These are phyloP conservation scores for Syncephalastrum racemosum DNA, from an alignment of 371 early-diverging fungal genomes.

Conservation along the genomic window DNA sequence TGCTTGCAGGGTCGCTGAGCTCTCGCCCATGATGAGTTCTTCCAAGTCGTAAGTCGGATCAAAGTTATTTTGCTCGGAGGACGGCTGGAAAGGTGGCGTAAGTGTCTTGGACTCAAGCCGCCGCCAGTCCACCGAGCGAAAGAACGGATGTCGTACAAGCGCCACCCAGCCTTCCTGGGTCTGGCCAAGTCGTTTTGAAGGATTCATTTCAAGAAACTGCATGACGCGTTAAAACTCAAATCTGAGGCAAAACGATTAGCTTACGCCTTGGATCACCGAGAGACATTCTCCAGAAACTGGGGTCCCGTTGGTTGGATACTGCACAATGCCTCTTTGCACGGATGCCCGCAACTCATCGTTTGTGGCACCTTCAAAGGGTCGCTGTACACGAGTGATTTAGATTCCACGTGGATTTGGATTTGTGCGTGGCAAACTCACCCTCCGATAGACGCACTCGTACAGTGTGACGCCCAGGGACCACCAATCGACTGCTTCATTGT, in stretches of 20 bases:
- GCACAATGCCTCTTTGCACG: constrained; percentile 53
- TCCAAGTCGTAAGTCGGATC: constrained; percentile 94
- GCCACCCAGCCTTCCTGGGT: constrained; percentile 45
- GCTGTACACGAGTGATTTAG: constrained; percentile 23
- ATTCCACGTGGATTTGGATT: not conserved
- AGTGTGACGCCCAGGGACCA: constrained; percentile 91
- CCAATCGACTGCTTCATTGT: constrained; percentile 82
- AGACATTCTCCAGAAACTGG: constrained; percentile 60
- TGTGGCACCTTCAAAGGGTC: constrained; percentile 61
- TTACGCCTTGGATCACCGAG: constrained; percentile 65
- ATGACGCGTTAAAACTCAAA: not conserved
- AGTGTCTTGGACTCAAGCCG: constrained; percentile 42
- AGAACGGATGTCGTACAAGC: constrained; percentile 53
- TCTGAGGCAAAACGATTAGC: constrained; percentile 13
- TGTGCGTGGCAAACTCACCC: constrained; percentile 25
- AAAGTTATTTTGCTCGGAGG: constrained; percentile 78
- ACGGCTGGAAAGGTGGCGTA: constrained; percentile 60
- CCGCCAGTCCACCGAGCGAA: constrained; percentile 50
- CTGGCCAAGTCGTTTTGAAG: constrained; percentile 50
- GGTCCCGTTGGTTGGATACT: constrained; percentile 55
- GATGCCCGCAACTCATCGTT: constrained; percentile 56
- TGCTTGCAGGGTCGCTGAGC: constrained; percentile 43
- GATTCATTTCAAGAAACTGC: constrained; percentile 50
- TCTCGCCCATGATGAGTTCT: constrained; percentile 87
- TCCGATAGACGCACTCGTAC: constrained; percentile 68